Conservation (phyloP, 345 rosid species). For the Lepidium sativum region DNA sequence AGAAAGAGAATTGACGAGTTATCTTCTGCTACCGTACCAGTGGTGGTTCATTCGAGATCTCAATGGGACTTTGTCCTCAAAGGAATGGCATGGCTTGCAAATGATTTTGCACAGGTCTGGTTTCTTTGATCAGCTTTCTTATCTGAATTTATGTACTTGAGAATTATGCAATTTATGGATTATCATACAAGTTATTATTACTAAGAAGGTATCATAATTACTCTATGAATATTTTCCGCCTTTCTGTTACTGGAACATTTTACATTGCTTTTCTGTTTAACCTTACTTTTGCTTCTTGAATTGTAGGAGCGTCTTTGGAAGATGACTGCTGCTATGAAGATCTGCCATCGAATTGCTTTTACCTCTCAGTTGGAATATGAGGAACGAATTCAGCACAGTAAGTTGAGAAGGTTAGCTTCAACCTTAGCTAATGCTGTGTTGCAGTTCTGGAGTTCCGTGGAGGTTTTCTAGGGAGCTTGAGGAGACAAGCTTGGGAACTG, state of each 20-base stretch:
- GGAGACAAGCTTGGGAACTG: slow-evolving; percentile 18
- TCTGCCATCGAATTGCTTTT: slow-evolving; percentile 59
- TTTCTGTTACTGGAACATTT: background rate
- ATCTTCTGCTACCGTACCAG: slow-evolving; percentile 41
- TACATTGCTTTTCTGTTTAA: slow-evolving; percentile 8
- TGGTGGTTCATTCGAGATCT: slow-evolving; percentile 43
- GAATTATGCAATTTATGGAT: slow-evolving; percentile 3
- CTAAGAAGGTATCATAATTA: background rate
- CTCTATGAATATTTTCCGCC: background rate
- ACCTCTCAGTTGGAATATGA: slow-evolving; percentile 46
- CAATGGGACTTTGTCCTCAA: slow-evolving; percentile 97
- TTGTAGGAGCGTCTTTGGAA: slow-evolving; percentile 96
- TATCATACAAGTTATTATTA: background rate
- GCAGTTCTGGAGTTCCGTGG: slow-evolving; percentile 81
- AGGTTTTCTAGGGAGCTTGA: slow-evolving; percentile 31
- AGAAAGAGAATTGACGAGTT: slow-evolving; percentile 71
- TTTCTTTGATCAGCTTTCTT: slow-evolving; percentile 22
- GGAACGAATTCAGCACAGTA: slow-evolving; percentile 35
- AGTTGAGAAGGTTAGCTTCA: slow-evolving; percentile 56
- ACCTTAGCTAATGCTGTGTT: slow-evolving; percentile 64
- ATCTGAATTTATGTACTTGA: background rate
- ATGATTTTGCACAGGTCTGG: slow-evolving; percentile 93
- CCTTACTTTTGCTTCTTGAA: background rate
- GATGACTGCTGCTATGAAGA: slow-evolving; percentile 84
- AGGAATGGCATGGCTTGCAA: slow-evolving; percentile 98